A percentile compares a stretch with the other conserved stretches of the same genome.
These are phyloP conservation scores for Platanus orientalis DNA, from an alignment of 164 flowering plant species.

Conservation along the genomic window DNA sequence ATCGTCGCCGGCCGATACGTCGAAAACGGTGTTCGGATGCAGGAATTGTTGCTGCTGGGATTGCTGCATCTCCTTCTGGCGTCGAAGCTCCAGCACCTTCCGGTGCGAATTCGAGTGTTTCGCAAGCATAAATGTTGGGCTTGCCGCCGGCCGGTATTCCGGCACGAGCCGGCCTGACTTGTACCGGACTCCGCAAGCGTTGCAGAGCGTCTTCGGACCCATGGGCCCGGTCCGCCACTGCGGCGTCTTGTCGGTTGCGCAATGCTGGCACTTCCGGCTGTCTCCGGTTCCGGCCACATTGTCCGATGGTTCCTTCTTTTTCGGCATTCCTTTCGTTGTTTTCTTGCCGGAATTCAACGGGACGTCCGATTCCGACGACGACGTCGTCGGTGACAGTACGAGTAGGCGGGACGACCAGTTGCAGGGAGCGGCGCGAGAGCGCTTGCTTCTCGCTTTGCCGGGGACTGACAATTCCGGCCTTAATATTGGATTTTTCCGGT, in stretches of 20 bases:
- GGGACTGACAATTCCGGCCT: conserved; percentile 57
- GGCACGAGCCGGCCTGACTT: conserved; percentile 96
- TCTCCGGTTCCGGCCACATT: conserved; percentile 5
- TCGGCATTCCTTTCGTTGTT: conserved; percentile 17
- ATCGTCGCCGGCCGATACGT: conserved; percentile 50
- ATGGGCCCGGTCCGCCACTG: conserved; percentile 96
- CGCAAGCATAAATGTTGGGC: conserved; percentile 74
- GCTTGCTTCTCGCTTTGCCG: conserved; percentile 87
- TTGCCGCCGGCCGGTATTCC: conserved; percentile 90
- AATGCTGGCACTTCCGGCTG: conserved; percentile 74
- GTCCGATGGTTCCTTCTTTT: conserved; percentile 24
- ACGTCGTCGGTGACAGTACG: conserved; percentile 33
- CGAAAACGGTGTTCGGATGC: conserved; percentile 28
- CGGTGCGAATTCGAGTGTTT: conserved; percentile 91
- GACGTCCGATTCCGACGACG: conserved; percentile 25
- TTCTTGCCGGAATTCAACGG: conserved; percentile 11
- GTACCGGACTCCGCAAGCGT: conserved; percentile 90
- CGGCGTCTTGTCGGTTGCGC: conserved; percentile 87
- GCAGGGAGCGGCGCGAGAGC: conserved; percentile 73
- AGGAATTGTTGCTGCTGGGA: conserved; percentile 40
- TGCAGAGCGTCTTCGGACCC: conserved; percentile 93
- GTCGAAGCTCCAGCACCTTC: conserved; percentile 82
- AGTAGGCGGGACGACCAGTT: conserved; percentile 80
- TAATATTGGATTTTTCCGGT: conserved; percentile 31
- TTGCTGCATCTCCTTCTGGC: conserved; percentile 66